Evolutionary conservation across 768 basidiomycete species (phyloP).

Genomic region (Hygrocybe punicea): DNA sequence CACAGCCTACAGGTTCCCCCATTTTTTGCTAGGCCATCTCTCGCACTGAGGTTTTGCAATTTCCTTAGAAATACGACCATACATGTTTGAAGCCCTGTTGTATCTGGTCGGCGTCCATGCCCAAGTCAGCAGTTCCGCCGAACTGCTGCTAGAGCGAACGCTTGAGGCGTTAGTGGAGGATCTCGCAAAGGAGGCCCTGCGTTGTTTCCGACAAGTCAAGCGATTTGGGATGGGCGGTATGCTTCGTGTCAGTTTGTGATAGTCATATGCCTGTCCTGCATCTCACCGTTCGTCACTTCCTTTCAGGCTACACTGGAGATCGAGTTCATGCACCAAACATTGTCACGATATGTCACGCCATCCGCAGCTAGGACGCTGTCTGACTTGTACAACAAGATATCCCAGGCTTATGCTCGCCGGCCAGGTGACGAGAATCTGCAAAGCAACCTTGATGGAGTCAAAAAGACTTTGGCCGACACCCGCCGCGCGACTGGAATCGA

Average conservation of each 20-base stretch:
- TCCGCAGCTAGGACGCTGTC: slow-evolving; percentile 80
- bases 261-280: neutral
- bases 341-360: slow-evolving; percentile 82
- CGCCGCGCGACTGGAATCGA: slow-evolving; percentile 90
- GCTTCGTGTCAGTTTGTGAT: slow-evolving; percentile 67
- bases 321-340: slow-evolving; percentile 96
- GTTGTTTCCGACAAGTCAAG: slow-evolving; percentile 83
- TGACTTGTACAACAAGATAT: slow-evolving; percentile 92
- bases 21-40: neutral
- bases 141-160: slow-evolving; percentile 76
- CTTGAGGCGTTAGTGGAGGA: slow-evolving; percentile 78
- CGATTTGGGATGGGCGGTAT: slow-evolving; percentile 98
- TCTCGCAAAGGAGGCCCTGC: slow-evolving; percentile 77
- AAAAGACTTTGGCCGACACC: slow-evolving; percentile 84
- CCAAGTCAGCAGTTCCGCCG: slow-evolving; percentile 78
- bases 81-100: slow-evolving; percentile 87
- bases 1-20: slow-evolving; percentile 76
- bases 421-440: slow-evolving; percentile 86
- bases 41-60: neutral
- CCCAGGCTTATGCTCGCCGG: slow-evolving; percentile 83
- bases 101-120: slow-evolving; percentile 89
- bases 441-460: slow-evolving; percentile 82
- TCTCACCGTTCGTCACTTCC: neutral
- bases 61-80: slow-evolving; percentile 77
- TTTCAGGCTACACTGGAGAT: slow-evolving; percentile 93